These are phyloP conservation scores for Gyrodon lividus DNA, from an alignment of 768 basidiomycete species.

Conservation along the genomic window DNA sequence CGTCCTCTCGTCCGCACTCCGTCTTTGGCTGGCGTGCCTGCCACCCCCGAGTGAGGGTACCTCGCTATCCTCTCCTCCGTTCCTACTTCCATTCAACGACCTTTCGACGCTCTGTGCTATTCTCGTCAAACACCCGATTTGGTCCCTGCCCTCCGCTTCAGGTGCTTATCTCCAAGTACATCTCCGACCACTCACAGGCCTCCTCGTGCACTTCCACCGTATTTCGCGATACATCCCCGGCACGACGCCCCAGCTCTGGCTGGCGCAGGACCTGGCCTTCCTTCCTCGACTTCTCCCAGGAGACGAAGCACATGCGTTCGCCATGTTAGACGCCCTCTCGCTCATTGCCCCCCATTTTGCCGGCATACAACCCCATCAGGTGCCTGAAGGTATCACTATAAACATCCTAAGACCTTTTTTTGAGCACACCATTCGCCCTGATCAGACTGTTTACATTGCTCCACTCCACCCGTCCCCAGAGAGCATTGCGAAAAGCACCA, in stretches of 20 bases:
- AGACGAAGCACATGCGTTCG: constrained; percentile 61
- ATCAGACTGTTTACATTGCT: constrained; percentile 42
- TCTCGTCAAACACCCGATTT: constrained; percentile 51
- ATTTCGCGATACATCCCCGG: constrained; percentile 59
- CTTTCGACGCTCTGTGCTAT: constrained; percentile 53
- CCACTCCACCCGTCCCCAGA: constrained; percentile 49
- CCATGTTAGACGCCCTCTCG: constrained; percentile 32
- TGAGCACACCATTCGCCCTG: constrained; percentile 43
- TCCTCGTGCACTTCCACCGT: constrained; percentile 54
- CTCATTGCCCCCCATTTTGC: constrained; percentile 18
- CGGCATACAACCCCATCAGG: constrained; percentile 22
- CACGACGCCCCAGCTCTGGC: constrained; percentile 59
- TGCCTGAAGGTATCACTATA: constrained; percentile 27
- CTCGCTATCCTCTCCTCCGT: constrained; percentile 50
- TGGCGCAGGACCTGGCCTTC: constrained; percentile 62
- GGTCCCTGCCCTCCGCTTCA: constrained; percentile 33
- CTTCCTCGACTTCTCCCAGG: constrained; percentile 61
- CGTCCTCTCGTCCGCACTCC: constrained; percentile 47
- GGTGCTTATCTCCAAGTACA: constrained; percentile 10
- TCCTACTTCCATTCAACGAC: constrained; percentile 55
- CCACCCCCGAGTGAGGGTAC: constrained; percentile 41
- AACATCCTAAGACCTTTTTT: constrained; percentile 53
- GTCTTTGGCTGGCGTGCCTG: constrained; percentile 64
- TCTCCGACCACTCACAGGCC: constrained; percentile 50
- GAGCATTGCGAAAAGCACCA: constrained; percentile 58